Evolutionary conservation across 768 basidiomycete species (phyloP).

Genomic region (Cystofilobasidium ferigula): DNA sequence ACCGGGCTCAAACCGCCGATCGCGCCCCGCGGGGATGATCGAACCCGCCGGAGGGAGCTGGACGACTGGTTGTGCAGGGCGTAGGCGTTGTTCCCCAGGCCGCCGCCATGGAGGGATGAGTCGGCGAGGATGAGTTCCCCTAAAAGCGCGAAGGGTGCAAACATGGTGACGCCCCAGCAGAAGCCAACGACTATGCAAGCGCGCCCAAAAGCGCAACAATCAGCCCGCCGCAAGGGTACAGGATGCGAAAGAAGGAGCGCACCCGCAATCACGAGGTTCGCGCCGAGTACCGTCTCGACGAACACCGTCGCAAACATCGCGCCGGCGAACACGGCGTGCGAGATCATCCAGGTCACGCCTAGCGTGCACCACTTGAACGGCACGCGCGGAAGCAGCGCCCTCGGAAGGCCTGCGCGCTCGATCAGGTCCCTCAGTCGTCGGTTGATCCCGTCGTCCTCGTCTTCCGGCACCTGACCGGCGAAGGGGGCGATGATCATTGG

Average conservation of each 20-base stretch:
- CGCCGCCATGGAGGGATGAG: slow-evolving; percentile 35
- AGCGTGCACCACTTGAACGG: slow-evolving; percentile 33
- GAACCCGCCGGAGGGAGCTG: slow-evolving; percentile 1
- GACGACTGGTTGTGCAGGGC: slow-evolving; percentile 7
- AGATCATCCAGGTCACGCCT: slow-evolving; percentile 39
- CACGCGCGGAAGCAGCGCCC: slow-evolving; percentile 2
- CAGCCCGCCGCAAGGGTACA: neutral
- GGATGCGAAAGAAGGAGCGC: slow-evolving; percentile 12
- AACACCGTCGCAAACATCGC: slow-evolving; percentile 79
- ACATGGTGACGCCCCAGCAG: slow-evolving; percentile 2
- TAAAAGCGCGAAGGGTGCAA: slow-evolving; percentile 45
- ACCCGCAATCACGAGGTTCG: slow-evolving; percentile 59
- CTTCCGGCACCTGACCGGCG: slow-evolving; percentile 8
- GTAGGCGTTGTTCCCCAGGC: slow-evolving; percentile 3
- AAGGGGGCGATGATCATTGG: slow-evolving; percentile 48
- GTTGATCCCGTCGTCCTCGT: slow-evolving; percentile 21
- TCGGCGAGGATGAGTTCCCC: slow-evolving; percentile 74
- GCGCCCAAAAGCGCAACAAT: slow-evolving; percentile 17
- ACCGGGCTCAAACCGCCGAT: neutral
- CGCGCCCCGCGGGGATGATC: too few species aligned
- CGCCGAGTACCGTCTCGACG: slow-evolving; percentile 40
- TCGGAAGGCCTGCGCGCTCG: slow-evolving; percentile 1
- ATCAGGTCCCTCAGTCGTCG: neutral
- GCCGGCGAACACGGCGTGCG: slow-evolving; percentile 58
- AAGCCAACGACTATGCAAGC: neutral